Percentiles rank a stretch among this genome's conserved stretches.
Evolutionary conservation across 169 alveolate genomes (phyloP).

Genomic region (Hepatocystis sp.): DNA sequence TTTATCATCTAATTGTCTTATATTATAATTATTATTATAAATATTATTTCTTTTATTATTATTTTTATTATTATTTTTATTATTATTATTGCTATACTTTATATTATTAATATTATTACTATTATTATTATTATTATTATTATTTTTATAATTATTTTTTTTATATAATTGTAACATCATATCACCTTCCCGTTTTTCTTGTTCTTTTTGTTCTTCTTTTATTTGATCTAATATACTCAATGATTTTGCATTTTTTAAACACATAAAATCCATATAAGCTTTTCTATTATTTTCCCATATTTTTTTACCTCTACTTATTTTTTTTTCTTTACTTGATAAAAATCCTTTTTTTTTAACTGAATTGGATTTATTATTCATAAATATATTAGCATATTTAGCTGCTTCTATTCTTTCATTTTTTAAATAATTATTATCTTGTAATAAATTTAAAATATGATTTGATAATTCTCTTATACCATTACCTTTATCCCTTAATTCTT

Average conservation of each 20-base stretch:
- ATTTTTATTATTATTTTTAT: too few species aligned
- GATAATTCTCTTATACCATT: conserved; percentile 67
- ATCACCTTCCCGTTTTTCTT: too few species aligned
- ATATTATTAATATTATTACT: too few species aligned
- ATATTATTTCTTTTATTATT: too few species aligned
- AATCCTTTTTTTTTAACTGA: conserved; percentile 56
- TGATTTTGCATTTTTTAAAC: conserved; percentile 9
- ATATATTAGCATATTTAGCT: conserved; percentile 67
- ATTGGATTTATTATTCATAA: conserved; percentile 60
- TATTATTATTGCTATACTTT: too few species aligned
- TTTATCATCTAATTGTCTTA: neutral
- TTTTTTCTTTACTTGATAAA: conserved; percentile 44
- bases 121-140: neutral
- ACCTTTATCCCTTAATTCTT: conserved; percentile 60
- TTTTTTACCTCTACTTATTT: conserved; percentile 12
- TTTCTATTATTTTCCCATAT: conserved; percentile 16
- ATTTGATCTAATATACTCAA: conserved; percentile 44
- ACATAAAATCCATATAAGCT: conserved; percentile 14
- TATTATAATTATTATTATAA: too few species aligned
- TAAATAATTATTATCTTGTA: conserved; percentile 43
- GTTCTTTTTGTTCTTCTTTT: conserved; percentile 53
- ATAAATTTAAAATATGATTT: conserved; percentile 34
- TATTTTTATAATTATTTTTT: conserved; percentile 12
- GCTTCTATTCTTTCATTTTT: conserved; percentile 76
- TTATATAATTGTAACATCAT: conserved; percentile 21